These are phyloP conservation scores for Crithidia brevicula DNA, from an alignment of 208 protist genomes.

Conservation along the genomic window DNA sequence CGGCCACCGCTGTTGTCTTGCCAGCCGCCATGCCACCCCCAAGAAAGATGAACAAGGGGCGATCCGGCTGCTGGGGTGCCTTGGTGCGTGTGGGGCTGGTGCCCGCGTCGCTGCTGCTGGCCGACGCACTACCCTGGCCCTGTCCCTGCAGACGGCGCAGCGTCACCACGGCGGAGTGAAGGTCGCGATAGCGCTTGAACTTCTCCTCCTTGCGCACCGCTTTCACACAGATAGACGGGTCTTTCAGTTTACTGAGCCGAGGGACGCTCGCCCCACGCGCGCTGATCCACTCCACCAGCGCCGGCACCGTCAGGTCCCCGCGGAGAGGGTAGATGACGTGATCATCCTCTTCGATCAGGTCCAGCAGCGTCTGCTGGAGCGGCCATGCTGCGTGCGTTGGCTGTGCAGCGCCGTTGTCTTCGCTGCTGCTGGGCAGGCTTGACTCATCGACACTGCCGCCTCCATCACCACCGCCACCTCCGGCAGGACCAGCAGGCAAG, in stretches of 20 bases:
- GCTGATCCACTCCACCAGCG: constrained; percentile 70
- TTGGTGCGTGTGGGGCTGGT: neutral
- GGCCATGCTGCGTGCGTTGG: neutral
- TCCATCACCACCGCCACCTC: too few species aligned
- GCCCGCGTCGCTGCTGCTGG: neutral
- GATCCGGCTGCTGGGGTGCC: constrained; percentile 18
- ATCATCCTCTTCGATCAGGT: constrained; percentile 16
- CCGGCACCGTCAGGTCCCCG: constrained; percentile 39
- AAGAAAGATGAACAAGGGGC: constrained; percentile 86
- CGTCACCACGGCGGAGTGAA: constrained; percentile 65
- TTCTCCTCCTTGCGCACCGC: constrained; percentile 53
- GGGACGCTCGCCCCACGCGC: constrained; percentile 42
- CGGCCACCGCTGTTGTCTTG: constrained; percentile 82
- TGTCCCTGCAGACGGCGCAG: constrained; percentile 62
- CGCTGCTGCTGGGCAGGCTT: constrained; percentile 5
- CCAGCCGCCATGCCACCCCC: constrained; percentile 91
- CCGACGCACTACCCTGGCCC: neutral
- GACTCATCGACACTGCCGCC: neutral
- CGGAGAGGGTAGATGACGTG: constrained; percentile 48
- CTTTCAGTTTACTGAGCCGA: constrained; percentile 36
- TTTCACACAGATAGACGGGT: constrained; percentile 56
- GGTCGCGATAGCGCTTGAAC: constrained; percentile 56
- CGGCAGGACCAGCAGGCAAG: too few species aligned
- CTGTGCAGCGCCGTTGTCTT: neutral
- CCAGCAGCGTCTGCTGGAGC: constrained; percentile 8